These are phyloP conservation scores for Amaranthus hypochondriacus DNA, from an alignment of 148 eudicot genomes.

Conservation along the genomic window DNA sequence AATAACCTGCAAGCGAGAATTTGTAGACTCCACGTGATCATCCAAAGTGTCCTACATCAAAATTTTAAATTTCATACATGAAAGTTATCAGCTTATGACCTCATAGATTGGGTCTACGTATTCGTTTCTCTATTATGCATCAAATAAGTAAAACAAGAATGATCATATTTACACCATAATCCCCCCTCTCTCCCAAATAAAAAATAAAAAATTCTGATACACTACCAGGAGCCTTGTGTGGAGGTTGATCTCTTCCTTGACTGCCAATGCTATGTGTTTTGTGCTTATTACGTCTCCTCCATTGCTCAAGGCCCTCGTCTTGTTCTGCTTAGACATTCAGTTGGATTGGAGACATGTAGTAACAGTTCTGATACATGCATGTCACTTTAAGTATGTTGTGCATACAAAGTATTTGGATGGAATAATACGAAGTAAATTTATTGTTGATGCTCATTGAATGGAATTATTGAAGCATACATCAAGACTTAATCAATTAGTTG, in stretches of 20 bases:
- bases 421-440: too few relatives aligned
- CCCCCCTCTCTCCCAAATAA: too few relatives aligned
- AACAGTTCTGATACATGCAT: too few relatives aligned
- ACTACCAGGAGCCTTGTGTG: conserved; percentile 47
- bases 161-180: too few relatives aligned
- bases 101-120: neutral
- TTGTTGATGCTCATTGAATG: too few relatives aligned
- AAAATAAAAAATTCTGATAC: neutral
- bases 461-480: too few relatives aligned
- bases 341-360: too few relatives aligned
- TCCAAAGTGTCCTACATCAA: conserved; percentile 37
- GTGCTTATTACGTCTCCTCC: conserved; percentile 44
- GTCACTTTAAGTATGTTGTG: too few relatives aligned
- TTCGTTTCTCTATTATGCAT: too few relatives aligned
- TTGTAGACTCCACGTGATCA: conserved; percentile 41
- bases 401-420: too few relatives aligned
- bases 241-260: conserved; percentile 44
- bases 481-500: too few relatives aligned
- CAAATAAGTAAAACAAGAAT: too few relatives aligned
- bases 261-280: conserved; percentile 44
- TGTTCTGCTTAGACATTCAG: conserved; percentile 31
- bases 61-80: neutral
- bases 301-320: conserved; percentile 45
- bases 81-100: neutral
- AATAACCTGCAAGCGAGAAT: conserved; percentile 39